Evolutionary conservation across 1,284 basidiomycete species (phyloP), one percentile per base, ranked within the genome.

Genomic region (Phellopilus nigrolimitatus): DNA sequence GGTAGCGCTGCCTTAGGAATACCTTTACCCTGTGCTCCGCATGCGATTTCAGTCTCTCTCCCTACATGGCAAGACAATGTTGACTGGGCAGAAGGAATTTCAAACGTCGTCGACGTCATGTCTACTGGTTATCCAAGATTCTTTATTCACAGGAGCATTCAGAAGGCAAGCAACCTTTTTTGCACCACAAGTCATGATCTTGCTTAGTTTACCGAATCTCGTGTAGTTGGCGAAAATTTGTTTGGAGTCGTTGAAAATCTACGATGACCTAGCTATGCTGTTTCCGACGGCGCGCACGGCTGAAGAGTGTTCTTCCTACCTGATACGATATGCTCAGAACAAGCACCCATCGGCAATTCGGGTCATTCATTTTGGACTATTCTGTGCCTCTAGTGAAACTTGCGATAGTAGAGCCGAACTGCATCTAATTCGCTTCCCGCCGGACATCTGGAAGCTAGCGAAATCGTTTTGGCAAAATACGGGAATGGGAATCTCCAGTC

Each of bases 401-500:
- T 66, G 42, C 45, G 49, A 44, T 56, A 60, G 51, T 30, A 63
- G 56, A 60, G 72, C 79, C 40, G 81, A 86, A 57, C 72, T 95
- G 0, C 83, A 94, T 66, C 88, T 95, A 59, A 83, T 88, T 9
- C 71, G 97, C 19, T 92, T 95, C 66, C 81, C 83, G 3, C 69
- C 73, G 12, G 73, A 80, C 12, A 65, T 76, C 3, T 88, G 80
- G 59, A 64, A 78, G 1, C 64, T 88, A 4, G 93, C 91, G 10
- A 97, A 92, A 67, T 79, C 91, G 64, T 97, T 95, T 66, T 97
- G 95, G 94, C 95, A 98, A 62, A 94, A 98, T 64, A 85, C 89
- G 0, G 95, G 95, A 0, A 73, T 89, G 57, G 94, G 94, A 0
- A 86, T 99, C 45, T 91, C 88, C 1, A 94, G 90, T 57, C 83